Evolutionary conservation across 805 yeast genomes (phyloP).

Genomic region (Monosporozyma solicola): DNA sequence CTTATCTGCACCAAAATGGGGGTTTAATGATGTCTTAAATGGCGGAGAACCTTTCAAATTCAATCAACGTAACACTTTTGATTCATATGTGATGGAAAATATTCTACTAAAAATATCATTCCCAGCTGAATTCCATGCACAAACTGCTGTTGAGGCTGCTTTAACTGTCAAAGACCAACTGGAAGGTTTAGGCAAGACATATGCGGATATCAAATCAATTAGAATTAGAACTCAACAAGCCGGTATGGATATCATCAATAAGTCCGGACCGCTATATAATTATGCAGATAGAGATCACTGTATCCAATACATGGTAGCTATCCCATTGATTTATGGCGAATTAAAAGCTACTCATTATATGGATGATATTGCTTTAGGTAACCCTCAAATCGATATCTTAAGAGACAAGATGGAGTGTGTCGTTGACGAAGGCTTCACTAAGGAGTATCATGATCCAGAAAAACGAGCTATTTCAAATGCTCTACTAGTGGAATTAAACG

Average conservation of each 20-base stretch:
- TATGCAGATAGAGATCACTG: slow-evolving; percentile 61
- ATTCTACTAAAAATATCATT: slow-evolving; percentile 51
- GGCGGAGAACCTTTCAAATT: slow-evolving; percentile 43
- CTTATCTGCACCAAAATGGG: slow-evolving; percentile 51
- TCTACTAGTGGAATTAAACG: slow-evolving; percentile 40
- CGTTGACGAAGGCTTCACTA: slow-evolving; percentile 40
- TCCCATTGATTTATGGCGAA: slow-evolving; percentile 47
- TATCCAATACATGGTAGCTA: slow-evolving; percentile 54
- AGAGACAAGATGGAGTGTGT: slow-evolving; percentile 48
- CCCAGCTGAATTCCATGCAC: slow-evolving; percentile 62
- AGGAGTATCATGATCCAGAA: slow-evolving; percentile 46
- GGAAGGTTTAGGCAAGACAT: slow-evolving; percentile 33
- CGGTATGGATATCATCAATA: slow-evolving; percentile 51
- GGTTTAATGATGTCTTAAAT: slow-evolving; percentile 54
- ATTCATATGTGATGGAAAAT: slow-evolving; percentile 55
- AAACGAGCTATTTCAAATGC: slow-evolving; percentile 54
- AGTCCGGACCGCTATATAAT: slow-evolving; percentile 50
- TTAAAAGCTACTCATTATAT: slow-evolving; percentile 51
- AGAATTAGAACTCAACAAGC: slow-evolving; percentile 53
- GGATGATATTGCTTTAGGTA: slow-evolving; percentile 38
- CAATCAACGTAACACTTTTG: slow-evolving; percentile 38
- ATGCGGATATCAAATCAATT: slow-evolving; percentile 41
- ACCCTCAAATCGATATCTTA: slow-evolving; percentile 43
- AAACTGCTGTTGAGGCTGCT: slow-evolving; percentile 55
- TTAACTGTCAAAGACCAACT: slow-evolving; percentile 35